Percentiles rank a stretch among this genome's conserved stretches.
Evolutionary conservation across 805 yeast genomes (phyloP).

Genomic region (Starmerella powellii): DNA sequence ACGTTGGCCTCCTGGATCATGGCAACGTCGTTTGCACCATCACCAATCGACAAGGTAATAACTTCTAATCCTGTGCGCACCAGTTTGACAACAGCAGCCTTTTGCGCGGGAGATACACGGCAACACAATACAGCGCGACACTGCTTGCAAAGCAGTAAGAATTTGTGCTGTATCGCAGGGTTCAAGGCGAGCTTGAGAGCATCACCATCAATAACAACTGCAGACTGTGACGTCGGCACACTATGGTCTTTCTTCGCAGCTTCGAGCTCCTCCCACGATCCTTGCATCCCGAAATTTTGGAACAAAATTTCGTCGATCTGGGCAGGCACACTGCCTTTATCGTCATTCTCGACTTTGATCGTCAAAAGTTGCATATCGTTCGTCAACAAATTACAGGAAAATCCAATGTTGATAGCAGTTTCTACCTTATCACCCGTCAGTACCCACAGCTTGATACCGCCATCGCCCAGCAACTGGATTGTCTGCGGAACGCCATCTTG

Average conservation of each 20-base stretch:
- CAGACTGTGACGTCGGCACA: constrained; percentile 47
- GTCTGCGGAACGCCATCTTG: constrained; percentile 75
- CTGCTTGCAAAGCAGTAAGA: constrained; percentile 59
- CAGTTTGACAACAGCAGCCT: constrained; percentile 59
- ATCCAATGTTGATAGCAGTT: constrained; percentile 82
- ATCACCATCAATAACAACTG: constrained; percentile 63
- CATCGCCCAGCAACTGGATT: constrained; percentile 53
- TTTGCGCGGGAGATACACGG: constrained; percentile 77
- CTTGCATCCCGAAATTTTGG: constrained; percentile 41
- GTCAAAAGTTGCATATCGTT: constrained; percentile 61
- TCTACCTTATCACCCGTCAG: constrained; percentile 76
- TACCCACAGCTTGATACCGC: constrained; percentile 77
- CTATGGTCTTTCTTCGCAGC: constrained; percentile 50
- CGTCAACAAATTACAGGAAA: constrained; percentile 62
- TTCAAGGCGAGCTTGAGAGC: constrained; percentile 44
- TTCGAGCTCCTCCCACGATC: constrained; percentile 37
- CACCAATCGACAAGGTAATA: constrained; percentile 75
- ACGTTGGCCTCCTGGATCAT: constrained; percentile 81
- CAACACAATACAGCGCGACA: constrained; percentile 71
- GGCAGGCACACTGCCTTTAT: constrained; percentile 24
- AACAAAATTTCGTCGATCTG: constrained; percentile 38
- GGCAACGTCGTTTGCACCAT: constrained; percentile 80
- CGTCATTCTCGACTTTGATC: constrained; percentile 31
- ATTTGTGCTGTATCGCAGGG: constrained; percentile 39
- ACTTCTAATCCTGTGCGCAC: constrained; percentile 57